Evolutionary conservation across 1,284 basidiomycete genomes (phyloP).

Genomic region (Ustilago nuda): DNA sequence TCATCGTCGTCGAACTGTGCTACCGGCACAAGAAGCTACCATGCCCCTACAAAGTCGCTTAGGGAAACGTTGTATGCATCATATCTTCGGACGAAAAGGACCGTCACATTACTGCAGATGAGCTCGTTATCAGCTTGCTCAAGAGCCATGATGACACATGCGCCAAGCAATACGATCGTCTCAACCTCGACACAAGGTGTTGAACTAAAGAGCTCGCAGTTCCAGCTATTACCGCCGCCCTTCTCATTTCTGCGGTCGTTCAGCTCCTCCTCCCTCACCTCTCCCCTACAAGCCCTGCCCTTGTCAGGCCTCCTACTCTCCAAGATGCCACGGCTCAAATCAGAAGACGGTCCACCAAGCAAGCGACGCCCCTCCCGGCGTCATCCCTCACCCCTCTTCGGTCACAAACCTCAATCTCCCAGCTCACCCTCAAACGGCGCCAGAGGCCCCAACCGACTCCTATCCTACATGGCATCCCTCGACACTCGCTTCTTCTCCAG

Average conservation of each 20-base stretch:
- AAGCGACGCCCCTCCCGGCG: not conserved
- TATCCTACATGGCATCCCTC: conserved; percentile 4
- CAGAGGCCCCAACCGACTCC: not conserved
- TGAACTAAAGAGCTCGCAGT: not conserved
- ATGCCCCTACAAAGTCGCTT: not conserved
- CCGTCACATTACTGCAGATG: not conserved
- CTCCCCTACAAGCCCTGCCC: not conserved
- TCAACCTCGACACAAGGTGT: not conserved
- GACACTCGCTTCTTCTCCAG: conserved; percentile 17
- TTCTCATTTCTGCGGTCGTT: conserved; percentile 22
- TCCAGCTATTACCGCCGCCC: not conserved
- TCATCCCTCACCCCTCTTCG: conserved; percentile 19
- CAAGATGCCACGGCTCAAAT: conserved; percentile 14
- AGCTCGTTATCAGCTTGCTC: not conserved
- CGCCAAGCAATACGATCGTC: not conserved
- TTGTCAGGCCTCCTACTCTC: conserved; percentile 2
- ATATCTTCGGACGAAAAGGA: not conserved
- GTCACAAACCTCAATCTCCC: not conserved
- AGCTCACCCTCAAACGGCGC: not conserved
- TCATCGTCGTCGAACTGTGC: not conserved
- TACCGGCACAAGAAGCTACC: not conserved
- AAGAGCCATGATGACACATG: not conserved
- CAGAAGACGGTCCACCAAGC: conserved; percentile 8
- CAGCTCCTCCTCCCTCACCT: conserved; percentile 3
- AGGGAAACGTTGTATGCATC: not conserved